Percentiles rank a stretch among this genome's conserved stretches.
Conservation (phyloP, 495 filamentous ascomycete species). For the Hypoxylon lienhwacheense region DNA sequence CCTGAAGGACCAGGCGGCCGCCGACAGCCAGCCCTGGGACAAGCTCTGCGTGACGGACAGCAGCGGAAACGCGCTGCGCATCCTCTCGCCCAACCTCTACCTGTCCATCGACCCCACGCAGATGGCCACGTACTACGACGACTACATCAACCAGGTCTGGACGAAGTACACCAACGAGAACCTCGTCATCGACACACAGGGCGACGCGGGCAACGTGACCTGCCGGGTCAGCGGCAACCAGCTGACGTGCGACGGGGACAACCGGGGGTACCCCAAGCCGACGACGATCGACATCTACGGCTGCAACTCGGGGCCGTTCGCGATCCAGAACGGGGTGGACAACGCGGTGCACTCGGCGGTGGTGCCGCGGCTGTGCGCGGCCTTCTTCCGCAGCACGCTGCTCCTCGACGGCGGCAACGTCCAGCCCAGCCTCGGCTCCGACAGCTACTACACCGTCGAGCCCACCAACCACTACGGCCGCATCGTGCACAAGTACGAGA, state of each 20-base stretch:
- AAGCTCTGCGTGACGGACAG: conserved; percentile 39
- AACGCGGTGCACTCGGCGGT: conserved; percentile 46
- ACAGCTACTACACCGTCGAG: conserved; percentile 40
- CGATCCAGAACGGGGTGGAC: conserved; percentile 34
- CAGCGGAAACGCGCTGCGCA: conserved; percentile 42
- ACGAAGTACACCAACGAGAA: conserved; percentile 39
- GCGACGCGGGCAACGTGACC: conserved; percentile 40
- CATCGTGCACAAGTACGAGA: conserved; percentile 48
- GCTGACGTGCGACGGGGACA: conserved; percentile 45
- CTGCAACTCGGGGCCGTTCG: conserved; percentile 53
- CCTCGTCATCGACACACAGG: conserved; percentile 47
- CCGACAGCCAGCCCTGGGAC: conserved; percentile 46
- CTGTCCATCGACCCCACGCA: conserved; percentile 32
- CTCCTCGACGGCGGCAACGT: conserved; percentile 45
- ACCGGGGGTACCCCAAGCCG: conserved; percentile 46
- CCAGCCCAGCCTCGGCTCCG: conserved; percentile 38
- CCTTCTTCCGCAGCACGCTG: conserved; percentile 48
- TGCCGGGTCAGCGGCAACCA: conserved; percentile 42
- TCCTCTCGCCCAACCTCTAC: conserved; percentile 45
- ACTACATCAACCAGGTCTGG: conserved; percentile 50
- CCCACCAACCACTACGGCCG: conserved; percentile 49
- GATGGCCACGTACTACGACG: conserved; percentile 42
- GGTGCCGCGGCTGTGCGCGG: conserved; percentile 50
- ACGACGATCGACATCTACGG: conserved; percentile 48
- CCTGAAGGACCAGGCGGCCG: conserved; percentile 36